phyloP scores from a whole-genome alignment of 441 rosid species.

The Syzygium syzygioides region DNA sequence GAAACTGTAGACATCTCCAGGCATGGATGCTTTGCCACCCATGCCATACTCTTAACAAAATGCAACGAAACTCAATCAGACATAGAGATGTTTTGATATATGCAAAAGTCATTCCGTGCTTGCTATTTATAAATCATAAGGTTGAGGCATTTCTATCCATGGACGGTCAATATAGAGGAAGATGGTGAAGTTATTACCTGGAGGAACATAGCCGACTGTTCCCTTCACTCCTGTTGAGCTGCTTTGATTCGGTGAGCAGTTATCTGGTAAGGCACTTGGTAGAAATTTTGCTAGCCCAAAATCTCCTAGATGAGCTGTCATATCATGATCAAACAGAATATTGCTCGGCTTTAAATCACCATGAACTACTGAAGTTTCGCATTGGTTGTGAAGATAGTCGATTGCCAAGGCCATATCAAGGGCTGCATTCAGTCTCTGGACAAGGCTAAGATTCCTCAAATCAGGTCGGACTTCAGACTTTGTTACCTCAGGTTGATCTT shows the following conservation, averaged over 20 bases:
- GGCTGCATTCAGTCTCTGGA: slow-evolving; percentile 20
- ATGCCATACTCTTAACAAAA: slow-evolving; percentile 4
- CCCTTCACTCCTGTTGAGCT: slow-evolving; percentile 12
- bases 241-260: not conserved
- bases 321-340: slow-evolving; percentile 16
- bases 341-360: slow-evolving; percentile 22
- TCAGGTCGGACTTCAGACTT: not conserved
- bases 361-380: slow-evolving; percentile 12
- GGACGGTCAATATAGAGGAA: not conserved
- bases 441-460: not conserved
- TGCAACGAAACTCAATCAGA: not conserved
- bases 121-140: not conserved
- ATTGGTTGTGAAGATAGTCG: slow-evolving; percentile 26
- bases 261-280: not conserved
- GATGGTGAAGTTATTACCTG: slow-evolving; percentile 3
- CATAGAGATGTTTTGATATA: not conserved
- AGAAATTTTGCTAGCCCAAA: slow-evolving; percentile 13
- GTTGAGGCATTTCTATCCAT: not conserved
- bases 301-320: slow-evolving; percentile 8
- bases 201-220: slow-evolving; percentile 11
- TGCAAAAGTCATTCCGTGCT: not conserved
- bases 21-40: slow-evolving; percentile 2
- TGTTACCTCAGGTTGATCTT: not conserved
- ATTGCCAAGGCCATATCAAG: slow-evolving; percentile 22
- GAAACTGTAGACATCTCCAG: slow-evolving; percentile 11